Evolutionary conservation across 2,329 filamentous ascomycete species (phyloP), one percentile per base, ranked within the genome.

Genomic region (Alternaria triticina): DNA sequence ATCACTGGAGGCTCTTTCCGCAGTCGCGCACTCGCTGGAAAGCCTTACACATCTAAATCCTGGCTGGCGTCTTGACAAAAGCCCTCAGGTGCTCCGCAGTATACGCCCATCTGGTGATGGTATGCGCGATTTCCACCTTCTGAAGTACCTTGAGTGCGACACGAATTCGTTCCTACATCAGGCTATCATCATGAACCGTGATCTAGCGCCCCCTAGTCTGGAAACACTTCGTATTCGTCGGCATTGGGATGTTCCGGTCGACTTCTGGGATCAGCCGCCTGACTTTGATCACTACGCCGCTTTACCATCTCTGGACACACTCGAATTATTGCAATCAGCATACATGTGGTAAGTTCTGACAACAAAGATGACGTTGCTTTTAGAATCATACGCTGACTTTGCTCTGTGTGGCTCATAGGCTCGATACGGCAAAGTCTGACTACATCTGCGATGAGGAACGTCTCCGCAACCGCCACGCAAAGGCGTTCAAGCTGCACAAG

Each of bases 21-120:
- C 62, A 7, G 75, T 78, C 6, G 72, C 75, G 5, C 74, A 78
- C 46, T 78, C 77, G 2, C 66, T 79, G 4, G 72, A 77, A 54
- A 70, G 61, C 6, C 70, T 78, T 5, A 69, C 57, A 4, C 77
- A 78, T 57, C 54, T 68, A 20, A 70, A 79, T 45, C 74, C 75
- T 8, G 60, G 65, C 30, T 77, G 68, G 67, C 65, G 64, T 8
- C 40, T 64, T 6, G 59, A 68, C 27, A 20, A 51, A 4, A 64
- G 66, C 20, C 63, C 66, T 4, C 61, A 72, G 17, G 47, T 65
- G n/a, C 54, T 72, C 15, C 55, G 61, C 4, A 68, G 65, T 40
- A 64, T 71, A 27, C 65, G 64, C 0, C 44, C 71, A 1, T 13
- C 65, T n/a, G 75, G 75, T 12, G 56, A 72, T 8, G 76, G 77